Percentiles rank a stretch among this genome's conserved stretches.
Conservation (phyloP, 2,329 filamentous ascomycete genomes). For the Penicillium janthinellum region DNA sequence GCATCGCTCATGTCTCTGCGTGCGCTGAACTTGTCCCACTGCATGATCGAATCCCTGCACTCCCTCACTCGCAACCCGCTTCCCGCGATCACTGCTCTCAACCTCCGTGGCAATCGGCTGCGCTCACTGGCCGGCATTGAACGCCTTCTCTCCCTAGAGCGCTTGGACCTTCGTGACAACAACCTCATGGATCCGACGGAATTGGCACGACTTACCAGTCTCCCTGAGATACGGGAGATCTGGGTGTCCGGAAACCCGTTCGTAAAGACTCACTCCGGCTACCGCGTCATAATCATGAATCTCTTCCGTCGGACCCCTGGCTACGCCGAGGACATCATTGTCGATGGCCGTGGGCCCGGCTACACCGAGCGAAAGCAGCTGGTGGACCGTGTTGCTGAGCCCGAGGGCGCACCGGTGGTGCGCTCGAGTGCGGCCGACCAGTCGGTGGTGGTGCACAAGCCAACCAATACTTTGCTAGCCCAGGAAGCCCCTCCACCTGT, state of each 20-base stretch:
- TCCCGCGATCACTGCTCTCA: conserved; percentile 89
- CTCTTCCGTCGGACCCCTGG: conserved; percentile 88
- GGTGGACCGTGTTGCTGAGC: conserved; percentile 76
- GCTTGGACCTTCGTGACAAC: conserved; percentile 90
- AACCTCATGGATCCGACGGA: conserved; percentile 87
- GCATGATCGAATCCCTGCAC: conserved; percentile 94
- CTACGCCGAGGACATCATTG: conserved; percentile 84
- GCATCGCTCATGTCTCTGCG: conserved; percentile 83
- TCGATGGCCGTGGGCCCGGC: conserved; percentile 81
- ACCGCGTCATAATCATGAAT: conserved; percentile 92
- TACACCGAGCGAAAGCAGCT: conserved; percentile 84
- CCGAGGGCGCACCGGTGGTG: conserved; percentile 74
- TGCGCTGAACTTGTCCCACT: conserved; percentile 90
- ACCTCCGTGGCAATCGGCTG: conserved; percentile 85
- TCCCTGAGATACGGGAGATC: conserved; percentile 88
- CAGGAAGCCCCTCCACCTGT: conserved; percentile 16
- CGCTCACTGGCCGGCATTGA: conserved; percentile 87
- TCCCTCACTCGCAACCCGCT: conserved; percentile 80
- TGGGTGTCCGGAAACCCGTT: conserved; percentile 94
- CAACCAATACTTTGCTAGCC: conserved; percentile 41
- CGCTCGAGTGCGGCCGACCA: conserved; percentile 67
- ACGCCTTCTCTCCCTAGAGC: conserved; percentile 81
- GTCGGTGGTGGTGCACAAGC: conserved; percentile 68
- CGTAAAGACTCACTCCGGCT: conserved; percentile 79
- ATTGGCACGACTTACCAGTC: conserved; percentile 81